phyloP scores from a whole-genome alignment of 1,139 yeast species.

The Schizosaccharomyces versatilis region DNA sequence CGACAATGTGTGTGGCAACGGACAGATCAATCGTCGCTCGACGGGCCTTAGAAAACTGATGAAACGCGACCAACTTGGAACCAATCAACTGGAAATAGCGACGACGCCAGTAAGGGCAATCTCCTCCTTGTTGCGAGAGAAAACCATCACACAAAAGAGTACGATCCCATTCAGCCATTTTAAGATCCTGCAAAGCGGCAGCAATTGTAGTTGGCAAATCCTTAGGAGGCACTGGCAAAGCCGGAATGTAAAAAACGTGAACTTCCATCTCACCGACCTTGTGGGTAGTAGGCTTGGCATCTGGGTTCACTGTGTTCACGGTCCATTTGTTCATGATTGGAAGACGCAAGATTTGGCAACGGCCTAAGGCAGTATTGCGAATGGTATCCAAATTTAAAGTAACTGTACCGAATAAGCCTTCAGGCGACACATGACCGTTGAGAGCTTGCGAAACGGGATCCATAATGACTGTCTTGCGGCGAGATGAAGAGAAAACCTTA shows the following conservation, averaged over 20 bases:
- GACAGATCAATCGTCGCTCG: slow-evolving; percentile 44
- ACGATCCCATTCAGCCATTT: slow-evolving; percentile 12
- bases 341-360: neutral
- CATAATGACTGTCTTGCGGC: neutral
- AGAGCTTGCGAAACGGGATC: neutral
- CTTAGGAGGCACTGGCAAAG: neutral
- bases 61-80: slow-evolving; percentile 38
- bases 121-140: slow-evolving; percentile 62
- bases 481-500: neutral
- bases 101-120: slow-evolving; percentile 43
- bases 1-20: slow-evolving; percentile 27
- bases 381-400: neutral
- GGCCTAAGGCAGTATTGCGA: neutral
- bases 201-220: slow-evolving; percentile 9
- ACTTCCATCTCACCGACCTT: neutral
- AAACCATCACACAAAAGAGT: slow-evolving; percentile 30
- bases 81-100: slow-evolving; percentile 42
- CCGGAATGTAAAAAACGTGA: neutral
- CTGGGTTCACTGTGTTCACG: neutral
- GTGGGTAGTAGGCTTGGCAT: neutral
- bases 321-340: slow-evolving; percentile 2
- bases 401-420: neutral
- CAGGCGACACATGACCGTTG: neutral
- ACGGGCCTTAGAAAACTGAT: slow-evolving; percentile 38
- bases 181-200: slow-evolving; percentile 9